Percentiles rank a stretch among this genome's conserved stretches.
These are phyloP conservation scores for Colletotrichum musae DNA, from an alignment of 2,329 filamentous ascomycete species.

Conservation along the genomic window DNA sequence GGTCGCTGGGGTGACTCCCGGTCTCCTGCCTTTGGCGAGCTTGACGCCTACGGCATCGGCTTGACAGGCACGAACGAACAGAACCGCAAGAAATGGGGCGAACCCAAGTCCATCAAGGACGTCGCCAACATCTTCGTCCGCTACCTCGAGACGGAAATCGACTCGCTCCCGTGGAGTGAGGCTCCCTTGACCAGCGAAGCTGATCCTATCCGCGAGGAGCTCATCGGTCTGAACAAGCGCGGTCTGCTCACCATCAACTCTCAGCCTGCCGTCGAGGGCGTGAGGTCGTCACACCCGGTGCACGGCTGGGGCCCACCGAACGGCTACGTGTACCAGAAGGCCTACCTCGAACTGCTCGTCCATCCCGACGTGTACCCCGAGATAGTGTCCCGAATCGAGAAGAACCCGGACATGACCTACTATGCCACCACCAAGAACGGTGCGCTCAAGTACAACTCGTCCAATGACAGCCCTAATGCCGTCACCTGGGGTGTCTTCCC, in stretches of 20 bases:
- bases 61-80: conserved; percentile 95
- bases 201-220: conserved; percentile 80
- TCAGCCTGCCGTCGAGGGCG: conserved; percentile 93
- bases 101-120: conserved; percentile 84
- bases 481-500: conserved; percentile 99
- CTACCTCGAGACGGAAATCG: conserved; percentile 86
- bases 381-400: conserved; percentile 82
- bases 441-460: conserved; percentile 84
- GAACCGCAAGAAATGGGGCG: conserved; percentile 95
- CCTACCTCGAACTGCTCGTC: conserved; percentile 93
- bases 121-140: conserved; percentile 86
- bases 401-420: conserved; percentile 88
- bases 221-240: conserved; percentile 86
- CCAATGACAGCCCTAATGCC: conserved; percentile 92
- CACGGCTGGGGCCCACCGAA: conserved; percentile 96
- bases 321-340: conserved; percentile 98
- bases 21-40: conserved; percentile 94
- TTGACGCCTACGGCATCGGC: conserved; percentile 94
- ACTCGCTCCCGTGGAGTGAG: conserved; percentile 94
- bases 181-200: conserved; percentile 87
- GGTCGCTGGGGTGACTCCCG: conserved; percentile 98
- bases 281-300: conserved; percentile 86
- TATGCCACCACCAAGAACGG: conserved; percentile 92
- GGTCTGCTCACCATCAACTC: conserved; percentile 97
- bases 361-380: conserved; percentile 84